Evolutionary conservation across 2,329 filamentous ascomycete species (phyloP).

Genomic region (Ophiostoma fasciatum): DNA sequence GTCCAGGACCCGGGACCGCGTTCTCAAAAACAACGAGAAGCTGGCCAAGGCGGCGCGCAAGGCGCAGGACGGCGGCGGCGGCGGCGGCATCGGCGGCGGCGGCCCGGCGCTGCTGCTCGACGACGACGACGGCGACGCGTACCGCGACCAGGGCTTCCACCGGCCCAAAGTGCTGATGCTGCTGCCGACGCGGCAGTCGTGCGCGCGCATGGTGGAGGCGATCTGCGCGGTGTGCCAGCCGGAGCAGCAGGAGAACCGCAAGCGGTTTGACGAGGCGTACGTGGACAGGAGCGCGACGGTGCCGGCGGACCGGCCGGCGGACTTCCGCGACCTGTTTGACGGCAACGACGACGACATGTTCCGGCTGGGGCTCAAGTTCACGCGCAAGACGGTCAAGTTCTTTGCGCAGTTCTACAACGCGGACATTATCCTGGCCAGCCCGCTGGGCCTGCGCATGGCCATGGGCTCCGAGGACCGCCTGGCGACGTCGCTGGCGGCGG

Average conservation of each 20-base stretch:
- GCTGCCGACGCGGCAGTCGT: constrained; percentile 76
- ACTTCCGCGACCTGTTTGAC: constrained; percentile 79
- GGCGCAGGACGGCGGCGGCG: constrained; percentile 37
- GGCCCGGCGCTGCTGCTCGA: constrained; percentile 34
- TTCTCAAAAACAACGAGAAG: constrained; percentile 83
- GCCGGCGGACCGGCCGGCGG: constrained; percentile 52
- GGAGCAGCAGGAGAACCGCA: constrained; percentile 89
- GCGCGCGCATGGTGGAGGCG: constrained; percentile 60
- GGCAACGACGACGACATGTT: constrained; percentile 98
- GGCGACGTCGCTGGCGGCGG: constrained; percentile 21
- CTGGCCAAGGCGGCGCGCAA: constrained; percentile 37
- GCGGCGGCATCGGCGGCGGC: constrained; percentile 24
- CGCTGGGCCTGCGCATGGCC: constrained; percentile 76
- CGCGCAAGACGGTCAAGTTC: constrained; percentile 86
- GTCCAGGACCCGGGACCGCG: constrained; percentile 62
- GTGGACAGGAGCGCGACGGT: constrained; percentile 42
- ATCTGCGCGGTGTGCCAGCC: constrained; percentile 64
- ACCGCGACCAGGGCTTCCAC: constrained; percentile 90
- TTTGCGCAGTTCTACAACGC: constrained; percentile 94
- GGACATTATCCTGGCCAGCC: constrained; percentile 85
- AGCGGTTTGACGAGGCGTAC: constrained; percentile 79
- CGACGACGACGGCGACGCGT: constrained; percentile 50
- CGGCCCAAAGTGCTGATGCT: constrained; percentile 86
- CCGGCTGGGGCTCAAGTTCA: constrained; percentile 89
- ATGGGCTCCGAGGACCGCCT: constrained; percentile 60